Conservation (phyloP, 129 eudicot species). For the Escallonia rubra region DNA sequence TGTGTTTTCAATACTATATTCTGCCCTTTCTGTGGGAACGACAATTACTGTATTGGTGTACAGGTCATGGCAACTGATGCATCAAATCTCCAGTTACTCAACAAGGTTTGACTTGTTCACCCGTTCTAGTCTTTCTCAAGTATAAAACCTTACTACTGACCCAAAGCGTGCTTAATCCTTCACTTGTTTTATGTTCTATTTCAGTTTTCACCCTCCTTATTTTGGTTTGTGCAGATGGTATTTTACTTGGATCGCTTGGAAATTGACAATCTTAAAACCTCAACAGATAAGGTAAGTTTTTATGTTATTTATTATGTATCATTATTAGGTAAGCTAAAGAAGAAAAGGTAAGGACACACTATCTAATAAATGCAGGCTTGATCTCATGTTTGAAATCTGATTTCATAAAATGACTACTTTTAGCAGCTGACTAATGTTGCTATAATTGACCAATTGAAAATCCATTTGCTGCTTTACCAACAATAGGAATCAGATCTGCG, state of each 20-base stretch:
- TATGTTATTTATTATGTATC: background rate
- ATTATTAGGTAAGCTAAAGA: too few species aligned
- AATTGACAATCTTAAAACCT: conserved; percentile 33
- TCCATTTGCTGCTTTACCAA: too few species aligned
- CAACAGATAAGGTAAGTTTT: conserved; percentile 36
- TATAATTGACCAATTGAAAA: too few species aligned
- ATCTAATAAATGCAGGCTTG: too few species aligned
- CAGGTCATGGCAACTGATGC: conserved; percentile 85
- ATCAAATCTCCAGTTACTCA: conserved; percentile 46
- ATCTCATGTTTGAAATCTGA: too few species aligned
- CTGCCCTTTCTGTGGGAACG: conserved; percentile 66
- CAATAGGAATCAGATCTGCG: too few species aligned
- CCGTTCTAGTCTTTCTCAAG: background rate
- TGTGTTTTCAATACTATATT: conserved; percentile 67
- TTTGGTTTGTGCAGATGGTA: conserved; percentile 42
- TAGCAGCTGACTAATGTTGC: too few species aligned
- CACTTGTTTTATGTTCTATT: background rate
- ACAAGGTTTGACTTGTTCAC: conserved; percentile 47
- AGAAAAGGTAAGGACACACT: too few species aligned
- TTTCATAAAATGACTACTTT: too few species aligned
- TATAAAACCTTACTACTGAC: too few species aligned
- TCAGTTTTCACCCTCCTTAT: background rate
- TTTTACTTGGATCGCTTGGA: conserved; percentile 56
- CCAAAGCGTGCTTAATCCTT: background rate
- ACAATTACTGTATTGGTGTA: conserved; percentile 67